Evolutionary conservation across 306 rosid genomes (phyloP), one percentile per base, ranked within the genome.

Genomic region (Prunus fruticosa): DNA sequence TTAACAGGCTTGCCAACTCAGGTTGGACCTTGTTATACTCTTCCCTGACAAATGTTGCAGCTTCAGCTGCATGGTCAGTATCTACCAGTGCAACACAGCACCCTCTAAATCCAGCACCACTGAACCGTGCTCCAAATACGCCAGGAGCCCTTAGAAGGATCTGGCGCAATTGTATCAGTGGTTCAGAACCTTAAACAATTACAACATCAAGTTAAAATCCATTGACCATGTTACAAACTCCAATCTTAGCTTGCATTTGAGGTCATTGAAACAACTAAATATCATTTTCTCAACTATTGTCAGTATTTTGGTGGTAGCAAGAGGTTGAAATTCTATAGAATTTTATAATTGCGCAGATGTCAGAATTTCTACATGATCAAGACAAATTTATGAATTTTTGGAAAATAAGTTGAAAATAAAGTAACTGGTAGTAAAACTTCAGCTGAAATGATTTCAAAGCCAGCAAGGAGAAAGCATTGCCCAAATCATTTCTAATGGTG

Each of bases 91-190:
- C 99, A 43, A 95, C 61, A 53, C 99, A 95, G 75, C 97, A 95
- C 6, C 99, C 99, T 86, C 97, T 84, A 69, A 95, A 95, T 67
- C 99, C 97, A 32, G 99, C 99, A 20, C 99, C 99, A 41, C 97
- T 92, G 79, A 95, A 92, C 75, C 97, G 91, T 50, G 97, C 92
- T 76, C 97, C 99, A 73, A 80, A 84, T 12, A 92, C 92, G 34
- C 97, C 98, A 11, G 96, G 97, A 63, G 97, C 90, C 75, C 83
- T 88, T 86, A 88, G 67, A 75, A 95, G 89, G 68, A 90, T 87
- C 90, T 89, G 89, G 20, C 87, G 91, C 46, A 95, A 86, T 82
- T 91, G 97, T 67, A 90, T 88, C 50, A 95, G 73, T 50, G 97
- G 97, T 81, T 88, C 91, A 22, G 86, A 80, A 76, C 99, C 99